Evolutionary conservation across 1,284 basidiomycete species (phyloP), one percentile per base, ranked within the genome.

Genomic region (Inonotus hispidus): DNA sequence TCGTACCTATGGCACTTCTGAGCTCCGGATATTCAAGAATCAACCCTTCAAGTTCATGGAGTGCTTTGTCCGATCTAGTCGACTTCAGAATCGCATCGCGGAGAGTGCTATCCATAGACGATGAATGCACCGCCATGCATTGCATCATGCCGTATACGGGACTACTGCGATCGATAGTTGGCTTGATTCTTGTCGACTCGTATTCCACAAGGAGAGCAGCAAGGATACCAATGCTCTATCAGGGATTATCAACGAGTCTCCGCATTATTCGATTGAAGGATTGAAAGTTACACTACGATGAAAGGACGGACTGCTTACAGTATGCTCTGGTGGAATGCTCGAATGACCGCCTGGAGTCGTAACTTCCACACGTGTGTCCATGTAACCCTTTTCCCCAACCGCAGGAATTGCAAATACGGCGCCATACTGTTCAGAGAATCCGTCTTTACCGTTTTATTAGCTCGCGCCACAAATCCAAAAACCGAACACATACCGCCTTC

Each of bases 371-470:
- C 71, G 69, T 46, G 76, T 73, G 59, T 80, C 75, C 45, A 79
- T 64, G 63, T 78, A 76, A 1, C 80, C 80, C 66, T 82, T 82
- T 70, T 82, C 80, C 3, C 67, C 75, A 1, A 79, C 74, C 11
- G 73, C 75, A 5, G 79, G 79, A 0, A 71, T 59, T 1, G 72
- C 74, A 53, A 72, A 69, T 13, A 68, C 58, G 58, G 68, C 56
- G 7, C 68, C 69, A 43, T 64, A 64, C 43, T 65, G 62, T 45
- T 68, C 59, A 38, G 61, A 56, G 43, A 60, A 66, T 63, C 65
- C 53, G 60, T 65, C 49, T 67, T 64, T 0, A 38, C 5, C 14
- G 3, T 25, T 8, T 14, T 38, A 7, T 21, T 7, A 39, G 41
- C 10, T 29, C 32, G 7, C 25, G 35, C 23, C n/a, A 19, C 4